Evolutionary conservation across 2,329 filamentous ascomycete species (phyloP), one percentile per base, ranked within the genome.

Genomic region (Davidsoniella virescens): DNA sequence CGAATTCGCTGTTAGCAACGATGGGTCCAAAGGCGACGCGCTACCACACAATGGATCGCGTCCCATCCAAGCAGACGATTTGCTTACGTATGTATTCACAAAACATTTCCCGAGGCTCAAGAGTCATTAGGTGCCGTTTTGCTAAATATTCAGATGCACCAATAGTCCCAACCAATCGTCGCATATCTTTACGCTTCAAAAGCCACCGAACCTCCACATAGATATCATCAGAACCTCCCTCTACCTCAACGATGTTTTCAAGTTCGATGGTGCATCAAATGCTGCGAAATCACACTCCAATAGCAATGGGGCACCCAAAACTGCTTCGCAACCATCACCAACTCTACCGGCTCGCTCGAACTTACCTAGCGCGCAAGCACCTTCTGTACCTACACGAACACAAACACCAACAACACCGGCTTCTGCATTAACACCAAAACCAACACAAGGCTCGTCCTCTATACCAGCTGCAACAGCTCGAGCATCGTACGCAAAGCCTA

Each of bases 1-100:
- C 47, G 51, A 53, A 45, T 53, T 53, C 47, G 50, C 43, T 36
- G 42, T 48, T 36, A 50, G 47, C 39, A 37, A 53, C 38, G 51
- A 50, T 46, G 44, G 48, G 20, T 47, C 51, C 26, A 53, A 53
- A 47, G 41, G 25, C 37, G 46, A 53, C 51, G 51, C 51, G 51
- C 51, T 50, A 41, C 51, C 51, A 14, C 51, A 53, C 47, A 53
- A 53, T 20, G 51, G 51, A 29, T 53, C 47, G 43, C 47, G 51
- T 20, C 51, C 51, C 18, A 53, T 53, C 36, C 51, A 53, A 43
- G 51, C 51, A 14, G 51, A 53, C 18, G 51, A 53, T 39, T 43
- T 53, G 9, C 50, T 53, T 18, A 53, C 51, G 51, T 53, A 53
- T 37, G 51, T 50, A 33, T 33, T 9, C 29, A 1, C 29, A 33